phyloP scores from a whole-genome alignment of 805 yeast species.

The Myxozyma monticola region DNA sequence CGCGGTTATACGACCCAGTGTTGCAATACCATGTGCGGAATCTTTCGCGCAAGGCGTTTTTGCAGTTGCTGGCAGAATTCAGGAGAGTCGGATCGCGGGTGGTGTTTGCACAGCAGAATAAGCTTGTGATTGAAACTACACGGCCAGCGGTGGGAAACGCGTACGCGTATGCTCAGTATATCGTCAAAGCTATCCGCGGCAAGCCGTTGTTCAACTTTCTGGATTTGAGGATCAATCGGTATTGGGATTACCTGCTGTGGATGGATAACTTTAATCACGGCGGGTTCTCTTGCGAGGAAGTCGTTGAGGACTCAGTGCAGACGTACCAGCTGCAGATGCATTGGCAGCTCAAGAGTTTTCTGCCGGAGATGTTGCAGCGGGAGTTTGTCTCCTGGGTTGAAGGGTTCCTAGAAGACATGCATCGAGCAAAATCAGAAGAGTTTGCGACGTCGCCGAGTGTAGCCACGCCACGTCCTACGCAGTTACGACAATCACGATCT shows the following conservation, averaged over 20 bases:
- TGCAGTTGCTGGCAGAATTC: conserved; percentile 80
- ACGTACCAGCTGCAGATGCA: conserved; percentile 48
- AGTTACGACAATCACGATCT: conserved; percentile 6
- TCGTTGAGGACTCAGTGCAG: conserved; percentile 30
- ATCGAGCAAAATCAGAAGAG: conserved; percentile 51
- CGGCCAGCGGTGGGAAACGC: conserved; percentile 82
- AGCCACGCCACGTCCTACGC: conserved; percentile 32
- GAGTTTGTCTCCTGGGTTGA: conserved; percentile 89
- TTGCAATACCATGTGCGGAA: conserved; percentile 86
- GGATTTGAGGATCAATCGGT: conserved; percentile 69
- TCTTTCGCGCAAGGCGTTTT: conserved; percentile 74
- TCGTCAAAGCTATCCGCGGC: conserved; percentile 72
- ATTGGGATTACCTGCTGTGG: conserved; percentile 95
- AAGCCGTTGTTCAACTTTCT: conserved; percentile 80
- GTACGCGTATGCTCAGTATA: conserved; percentile 84
- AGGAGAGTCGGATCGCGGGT: conserved; percentile 74
- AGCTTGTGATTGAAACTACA: conserved; percentile 67
- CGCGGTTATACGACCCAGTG: conserved; percentile 72
- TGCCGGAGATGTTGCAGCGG: conserved; percentile 72
- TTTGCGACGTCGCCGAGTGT: conserved; percentile 26
- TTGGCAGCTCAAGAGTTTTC: conserved; percentile 77
- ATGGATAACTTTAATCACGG: conserved; percentile 89
- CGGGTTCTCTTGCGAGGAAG: conserved; percentile 56
- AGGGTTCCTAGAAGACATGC: conserved; percentile 69
- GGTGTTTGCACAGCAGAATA: conserved; percentile 77